Percentiles rank a stretch among this genome's conserved stretches.
Conservation (phyloP, 108 stramenopile species). For the Pseudonitzschia multiseries region DNA sequence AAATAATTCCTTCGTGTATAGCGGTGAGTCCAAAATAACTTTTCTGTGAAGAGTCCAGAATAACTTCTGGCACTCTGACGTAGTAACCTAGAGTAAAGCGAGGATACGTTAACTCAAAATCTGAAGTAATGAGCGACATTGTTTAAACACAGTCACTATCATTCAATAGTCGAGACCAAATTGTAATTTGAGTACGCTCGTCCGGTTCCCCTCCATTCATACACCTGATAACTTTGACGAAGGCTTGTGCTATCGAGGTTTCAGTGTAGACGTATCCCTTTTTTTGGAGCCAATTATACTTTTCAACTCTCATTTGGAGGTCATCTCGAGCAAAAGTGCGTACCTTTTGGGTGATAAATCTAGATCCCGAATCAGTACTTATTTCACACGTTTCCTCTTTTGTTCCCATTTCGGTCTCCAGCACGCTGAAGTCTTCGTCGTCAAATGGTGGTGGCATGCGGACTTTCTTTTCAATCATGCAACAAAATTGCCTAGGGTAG, state of each 20-base stretch:
- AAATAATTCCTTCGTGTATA: too few species aligned
- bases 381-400: background rate
- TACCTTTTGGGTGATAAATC: background rate
- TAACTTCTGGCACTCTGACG: too few species aligned
- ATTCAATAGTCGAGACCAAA: background rate
- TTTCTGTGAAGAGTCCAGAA: too few species aligned
- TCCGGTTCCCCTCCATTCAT: background rate
- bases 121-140: too few species aligned
- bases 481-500: slow-evolving; percentile 1
- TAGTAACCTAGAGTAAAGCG: too few species aligned
- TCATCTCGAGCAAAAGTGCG: background rate
- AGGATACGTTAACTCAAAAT: too few species aligned
- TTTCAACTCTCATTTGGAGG: background rate
- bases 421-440: background rate
- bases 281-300: background rate
- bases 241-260: background rate
- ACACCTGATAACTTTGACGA: background rate
- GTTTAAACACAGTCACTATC: background rate
- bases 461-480: background rate
- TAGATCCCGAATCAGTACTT: background rate
- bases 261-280: background rate
- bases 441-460: background rate
- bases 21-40: too few species aligned
- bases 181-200: background rate
- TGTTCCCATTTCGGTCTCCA: background rate